Evolutionary conservation across 805 yeast species (phyloP).

Genomic region (Wickerhamiella azyma): DNA sequence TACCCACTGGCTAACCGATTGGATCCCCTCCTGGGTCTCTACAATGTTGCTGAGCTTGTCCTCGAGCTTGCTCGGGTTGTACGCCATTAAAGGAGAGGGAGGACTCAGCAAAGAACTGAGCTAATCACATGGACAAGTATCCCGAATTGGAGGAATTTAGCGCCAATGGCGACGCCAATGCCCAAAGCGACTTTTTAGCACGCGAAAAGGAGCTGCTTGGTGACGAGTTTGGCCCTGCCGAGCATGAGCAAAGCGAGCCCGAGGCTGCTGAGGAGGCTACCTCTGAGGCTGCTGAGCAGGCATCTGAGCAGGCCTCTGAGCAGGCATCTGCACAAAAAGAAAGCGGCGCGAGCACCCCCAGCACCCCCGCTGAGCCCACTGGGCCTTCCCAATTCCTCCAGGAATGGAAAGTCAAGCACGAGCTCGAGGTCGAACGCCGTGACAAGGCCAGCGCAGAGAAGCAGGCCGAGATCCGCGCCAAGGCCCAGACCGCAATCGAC

Average conservation of each 20-base stretch:
- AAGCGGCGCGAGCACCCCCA: constrained; percentile 11
- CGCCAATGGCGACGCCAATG: constrained; percentile 27
- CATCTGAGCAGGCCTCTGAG: background rate
- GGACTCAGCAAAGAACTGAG: background rate
- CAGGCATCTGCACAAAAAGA: constrained; percentile 2
- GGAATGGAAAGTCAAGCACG: constrained; percentile 76
- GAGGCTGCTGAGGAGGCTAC: background rate
- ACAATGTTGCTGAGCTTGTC: constrained; percentile 28
- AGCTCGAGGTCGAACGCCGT: constrained; percentile 62
- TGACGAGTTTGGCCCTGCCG: constrained; percentile 20
- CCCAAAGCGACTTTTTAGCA: constrained; percentile 28
- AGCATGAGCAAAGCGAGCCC: background rate
- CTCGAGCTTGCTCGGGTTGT: constrained; percentile 16
- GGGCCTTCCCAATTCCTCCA: constrained; percentile 44
- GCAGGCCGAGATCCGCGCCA: constrained; percentile 50
- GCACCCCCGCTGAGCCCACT: constrained; percentile 17
- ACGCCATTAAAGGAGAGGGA: constrained; percentile 14
- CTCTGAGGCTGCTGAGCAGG: constrained; percentile 1
- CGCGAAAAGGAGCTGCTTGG: constrained; percentile 32
- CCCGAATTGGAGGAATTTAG: constrained; percentile 38
- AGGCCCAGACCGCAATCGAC: constrained; percentile 74
- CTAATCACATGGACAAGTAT: constrained; percentile 39
- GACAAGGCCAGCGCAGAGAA: constrained; percentile 57
- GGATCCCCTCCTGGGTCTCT: constrained; percentile 61
- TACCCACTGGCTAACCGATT: constrained; percentile 58